Percentiles rank a stretch among this genome's conserved stretches.
These are phyloP conservation scores for Talaromyces adpressus DNA, from an alignment of 495 filamentous ascomycete genomes.

Conservation along the genomic window DNA sequence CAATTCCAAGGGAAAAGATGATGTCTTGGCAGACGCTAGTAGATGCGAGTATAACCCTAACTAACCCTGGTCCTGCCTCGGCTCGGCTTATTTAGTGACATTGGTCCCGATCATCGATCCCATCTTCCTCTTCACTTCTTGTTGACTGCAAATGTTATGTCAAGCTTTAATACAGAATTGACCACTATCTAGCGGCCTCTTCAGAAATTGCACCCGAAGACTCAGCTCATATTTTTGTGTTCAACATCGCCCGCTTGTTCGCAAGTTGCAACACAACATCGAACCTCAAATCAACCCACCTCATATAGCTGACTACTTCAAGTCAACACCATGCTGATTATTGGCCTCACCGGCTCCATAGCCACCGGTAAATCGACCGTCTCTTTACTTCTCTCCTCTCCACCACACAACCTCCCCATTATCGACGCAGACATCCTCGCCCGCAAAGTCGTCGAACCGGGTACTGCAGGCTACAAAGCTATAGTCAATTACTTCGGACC, in stretches of 20 bases:
- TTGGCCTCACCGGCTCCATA: constrained; percentile 95
- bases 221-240: background rate
- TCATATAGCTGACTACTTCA: background rate
- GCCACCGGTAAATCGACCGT: constrained; percentile 98
- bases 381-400: constrained; percentile 66
- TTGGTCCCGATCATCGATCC: background rate
- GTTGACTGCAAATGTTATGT: background rate
- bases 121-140: background rate
- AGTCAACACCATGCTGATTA: constrained; percentile 68
- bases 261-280: background rate
- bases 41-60: background rate
- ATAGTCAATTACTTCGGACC: constrained; percentile 75
- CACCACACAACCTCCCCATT: constrained; percentile 82
- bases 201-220: background rate
- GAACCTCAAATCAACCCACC: background rate
- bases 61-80: background rate
- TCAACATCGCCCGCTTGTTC: background rate
- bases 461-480: constrained; percentile 69
- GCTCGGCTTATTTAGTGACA: background rate
- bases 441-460: constrained; percentile 84
- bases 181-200: background rate
- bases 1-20: background rate
- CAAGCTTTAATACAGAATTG: background rate
- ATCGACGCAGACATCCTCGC: constrained; percentile 93
- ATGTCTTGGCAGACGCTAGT: no score